phyloP scores from a whole-genome alignment of 306 rosid genomes.

The Boehmeria nivea region DNA sequence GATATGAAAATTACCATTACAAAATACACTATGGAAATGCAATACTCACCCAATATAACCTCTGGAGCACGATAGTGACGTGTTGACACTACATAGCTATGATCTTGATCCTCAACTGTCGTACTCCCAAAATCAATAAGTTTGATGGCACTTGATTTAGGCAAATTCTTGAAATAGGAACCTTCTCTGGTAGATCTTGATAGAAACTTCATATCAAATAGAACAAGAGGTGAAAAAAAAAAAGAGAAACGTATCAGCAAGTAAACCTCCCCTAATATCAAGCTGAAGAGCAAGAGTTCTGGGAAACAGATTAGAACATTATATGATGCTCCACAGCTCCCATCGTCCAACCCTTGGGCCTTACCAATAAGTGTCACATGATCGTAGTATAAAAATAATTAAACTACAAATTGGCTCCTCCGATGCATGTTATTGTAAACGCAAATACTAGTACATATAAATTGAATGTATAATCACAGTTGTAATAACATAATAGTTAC shows the following conservation, averaged over 20 bases:
- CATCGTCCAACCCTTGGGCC: no score
- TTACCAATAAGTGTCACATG: no score
- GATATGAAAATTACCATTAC: neutral
- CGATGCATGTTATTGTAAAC: no score
- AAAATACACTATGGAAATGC: neutral
- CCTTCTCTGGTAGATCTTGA: constrained; percentile 58
- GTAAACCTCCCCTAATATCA: no score
- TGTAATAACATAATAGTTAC: no score
- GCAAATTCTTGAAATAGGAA: constrained; percentile 67
- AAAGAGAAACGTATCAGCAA: constrained; percentile 5
- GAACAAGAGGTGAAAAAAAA: constrained; percentile 5
- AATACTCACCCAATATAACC: constrained; percentile 65
- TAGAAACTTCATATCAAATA: constrained; percentile 42
- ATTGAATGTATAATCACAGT: no score
- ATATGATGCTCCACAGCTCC: no score
- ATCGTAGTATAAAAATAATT: no score
- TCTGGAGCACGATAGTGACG: constrained; percentile 83
- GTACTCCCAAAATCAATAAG: constrained; percentile 90
- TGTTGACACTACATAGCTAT: constrained; percentile 75
- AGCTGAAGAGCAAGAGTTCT: no score
- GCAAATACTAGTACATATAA: no score
- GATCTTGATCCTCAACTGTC: constrained; percentile 73
- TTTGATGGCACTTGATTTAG: constrained; percentile 73
- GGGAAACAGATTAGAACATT: no score
- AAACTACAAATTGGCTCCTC: no score